A percentile compares a stretch with the other conserved stretches of the same genome.
phyloP scores from a whole-genome alignment of 306 rosid species.

The Neltuma alba region DNA sequence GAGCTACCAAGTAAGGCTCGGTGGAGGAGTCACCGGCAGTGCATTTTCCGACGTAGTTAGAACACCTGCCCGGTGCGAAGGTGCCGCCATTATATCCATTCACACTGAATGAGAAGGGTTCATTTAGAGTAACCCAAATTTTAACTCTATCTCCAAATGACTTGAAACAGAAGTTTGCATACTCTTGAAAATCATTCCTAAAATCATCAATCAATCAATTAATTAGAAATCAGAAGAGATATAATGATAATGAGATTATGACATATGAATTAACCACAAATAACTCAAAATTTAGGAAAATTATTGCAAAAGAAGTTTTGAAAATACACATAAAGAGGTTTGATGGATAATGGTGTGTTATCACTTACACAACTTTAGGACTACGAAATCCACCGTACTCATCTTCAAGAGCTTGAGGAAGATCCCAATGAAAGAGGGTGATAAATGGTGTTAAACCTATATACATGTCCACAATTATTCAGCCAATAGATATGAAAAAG shows the following conservation, averaged over 20 bases:
- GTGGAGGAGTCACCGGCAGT: conserved; percentile 48
- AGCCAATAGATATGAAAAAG: no score
- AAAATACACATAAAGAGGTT: no score
- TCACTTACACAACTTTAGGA: no score
- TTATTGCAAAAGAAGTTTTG: no score
- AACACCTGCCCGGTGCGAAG: conserved; percentile 60
- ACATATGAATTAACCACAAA: no score
- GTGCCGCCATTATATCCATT: conserved; percentile 50
- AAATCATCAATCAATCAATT: no score
- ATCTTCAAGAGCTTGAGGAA: conserved; percentile 59
- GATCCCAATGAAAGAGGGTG: conserved; percentile 57
- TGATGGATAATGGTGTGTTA: no score
- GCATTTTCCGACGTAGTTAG: conserved; percentile 38
- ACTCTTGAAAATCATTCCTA: conserved; percentile 48
- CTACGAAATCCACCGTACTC: conserved; percentile 47
- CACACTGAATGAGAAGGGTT: conserved; percentile 30
- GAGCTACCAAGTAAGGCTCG: conserved; percentile 54
- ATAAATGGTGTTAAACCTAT: conserved; percentile 48
- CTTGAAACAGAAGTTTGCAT: conserved; percentile 48
- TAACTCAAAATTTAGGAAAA: no score
- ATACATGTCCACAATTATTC: no score
- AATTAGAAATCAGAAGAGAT: no score
- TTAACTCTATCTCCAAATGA: conserved; percentile 59
- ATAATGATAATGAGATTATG: no score
- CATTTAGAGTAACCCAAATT: conserved; percentile 57